Evolutionary conservation across 148 eudicot species (phyloP).

Genomic region (Spergularia marina): DNA sequence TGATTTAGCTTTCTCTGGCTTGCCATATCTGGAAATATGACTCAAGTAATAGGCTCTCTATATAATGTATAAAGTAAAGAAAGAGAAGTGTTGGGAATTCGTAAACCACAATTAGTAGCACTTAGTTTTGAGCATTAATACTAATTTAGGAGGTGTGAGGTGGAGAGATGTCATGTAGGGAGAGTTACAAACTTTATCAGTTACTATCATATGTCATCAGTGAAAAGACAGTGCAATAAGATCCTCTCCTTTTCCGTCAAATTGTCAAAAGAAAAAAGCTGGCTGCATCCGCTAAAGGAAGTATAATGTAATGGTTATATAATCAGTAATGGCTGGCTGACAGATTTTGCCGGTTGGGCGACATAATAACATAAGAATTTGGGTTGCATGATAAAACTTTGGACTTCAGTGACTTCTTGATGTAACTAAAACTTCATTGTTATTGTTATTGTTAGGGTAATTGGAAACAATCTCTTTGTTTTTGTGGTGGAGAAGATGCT

Average conservation of each 20-base stretch:
- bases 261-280: neutral
- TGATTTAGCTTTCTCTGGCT: neutral
- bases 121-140: neutral
- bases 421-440: neutral
- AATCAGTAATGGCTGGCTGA: neutral
- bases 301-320: neutral
- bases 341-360: neutral
- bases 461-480: neutral
- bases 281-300: neutral
- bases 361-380: neutral
- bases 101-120: neutral
- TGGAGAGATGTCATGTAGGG: neutral
- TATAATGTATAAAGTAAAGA: conserved; percentile 4
- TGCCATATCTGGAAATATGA: neutral
- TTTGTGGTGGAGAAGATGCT: neutral
- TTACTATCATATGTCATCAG: neutral
- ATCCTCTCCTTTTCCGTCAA: neutral
- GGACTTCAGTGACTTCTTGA: neutral
- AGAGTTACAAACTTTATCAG: neutral
- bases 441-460: neutral
- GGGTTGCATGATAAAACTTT: neutral
- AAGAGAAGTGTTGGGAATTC: conserved; percentile 8
- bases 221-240: conserved; percentile 1
- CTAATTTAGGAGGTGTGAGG: neutral
- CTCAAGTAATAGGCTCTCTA: neutral